Conservation (phyloP, 2,329 filamentous ascomycete genomes). For the Dactylellina cionopaga region DNA sequence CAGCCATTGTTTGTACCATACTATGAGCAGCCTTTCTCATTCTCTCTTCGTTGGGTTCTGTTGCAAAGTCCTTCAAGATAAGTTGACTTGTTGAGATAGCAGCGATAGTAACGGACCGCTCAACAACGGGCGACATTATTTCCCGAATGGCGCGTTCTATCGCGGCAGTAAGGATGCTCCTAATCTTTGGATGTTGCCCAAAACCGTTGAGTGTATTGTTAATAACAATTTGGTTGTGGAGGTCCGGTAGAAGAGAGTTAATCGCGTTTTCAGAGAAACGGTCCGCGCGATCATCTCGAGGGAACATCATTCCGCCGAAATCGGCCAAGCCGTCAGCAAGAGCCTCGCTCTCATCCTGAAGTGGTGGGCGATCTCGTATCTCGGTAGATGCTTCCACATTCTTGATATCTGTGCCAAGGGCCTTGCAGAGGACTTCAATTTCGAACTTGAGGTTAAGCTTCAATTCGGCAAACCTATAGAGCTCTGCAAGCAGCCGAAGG, state of each 20-base stretch:
- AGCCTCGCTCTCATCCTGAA: constrained; percentile 63
- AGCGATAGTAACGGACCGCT: constrained; percentile 95
- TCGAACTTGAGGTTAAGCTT: constrained; percentile 98
- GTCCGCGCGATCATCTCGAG: constrained; percentile 42
- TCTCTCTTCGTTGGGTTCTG: constrained; percentile 87
- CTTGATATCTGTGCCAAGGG: constrained; percentile 89
- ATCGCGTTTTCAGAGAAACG: constrained; percentile 51
- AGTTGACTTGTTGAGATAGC: constrained; percentile 96
- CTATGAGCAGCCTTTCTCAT: constrained; percentile 86
- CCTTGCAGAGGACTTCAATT: constrained; percentile 96
- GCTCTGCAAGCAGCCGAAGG: constrained; percentile 85
- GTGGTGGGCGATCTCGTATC: constrained; percentile 75
- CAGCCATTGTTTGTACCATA: constrained; percentile 94
- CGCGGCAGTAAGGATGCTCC: constrained; percentile 81
- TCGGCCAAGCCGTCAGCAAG: constrained; percentile 67
- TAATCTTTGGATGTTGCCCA: constrained; percentile 61
- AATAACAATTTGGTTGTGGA: constrained; percentile 49
- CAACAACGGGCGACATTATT: constrained; percentile 96
- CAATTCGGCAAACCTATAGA: constrained; percentile 91
- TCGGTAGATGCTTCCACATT: constrained; percentile 86
- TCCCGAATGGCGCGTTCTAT: constrained; percentile 91
- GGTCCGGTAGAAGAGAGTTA: constrained; percentile 47
- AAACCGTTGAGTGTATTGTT: constrained; percentile 56
- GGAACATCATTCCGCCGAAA: constrained; percentile 67
- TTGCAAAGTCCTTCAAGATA: constrained; percentile 94